Evolutionary conservation across 2,329 filamentous ascomycete genomes (phyloP).

Genomic region (Cladobotryum mycophilum): DNA sequence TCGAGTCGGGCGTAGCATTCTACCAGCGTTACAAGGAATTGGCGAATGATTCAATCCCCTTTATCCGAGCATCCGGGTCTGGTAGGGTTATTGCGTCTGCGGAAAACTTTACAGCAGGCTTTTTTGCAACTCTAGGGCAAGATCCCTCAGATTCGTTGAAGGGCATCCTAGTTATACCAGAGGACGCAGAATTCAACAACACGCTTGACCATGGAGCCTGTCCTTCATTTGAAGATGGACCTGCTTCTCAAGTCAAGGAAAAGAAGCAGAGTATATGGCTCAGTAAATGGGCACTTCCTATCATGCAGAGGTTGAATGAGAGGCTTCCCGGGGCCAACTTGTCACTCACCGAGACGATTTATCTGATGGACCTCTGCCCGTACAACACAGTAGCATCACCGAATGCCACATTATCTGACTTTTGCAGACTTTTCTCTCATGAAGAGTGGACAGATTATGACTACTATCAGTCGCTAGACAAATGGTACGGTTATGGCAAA

Average conservation of each 20-base stretch:
- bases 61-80: slow-evolving; percentile 65
- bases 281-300: slow-evolving; percentile 57
- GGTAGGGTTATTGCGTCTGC: slow-evolving; percentile 69
- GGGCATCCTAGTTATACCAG: slow-evolving; percentile 61
- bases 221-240: slow-evolving; percentile 59
- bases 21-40: slow-evolving; percentile 66
- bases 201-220: slow-evolving; percentile 73
- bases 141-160: slow-evolving; percentile 40
- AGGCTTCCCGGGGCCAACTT: slow-evolving; percentile 64
- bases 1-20: slow-evolving; percentile 70
- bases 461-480: slow-evolving; percentile 72
- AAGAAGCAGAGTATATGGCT: slow-evolving; percentile 53
- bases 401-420: slow-evolving; percentile 50
- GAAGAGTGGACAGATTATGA: slow-evolving; percentile 74
- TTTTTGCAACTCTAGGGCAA: slow-evolving; percentile 44
- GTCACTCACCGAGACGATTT: slow-evolving; percentile 54
- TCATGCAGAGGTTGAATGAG: slow-evolving; percentile 62
- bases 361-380: slow-evolving; percentile 83
- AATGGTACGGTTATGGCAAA: slow-evolving; percentile 75
- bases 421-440: slow-evolving; percentile 69
- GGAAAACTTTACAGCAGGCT: slow-evolving; percentile 68
- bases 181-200: slow-evolving; percentile 65
- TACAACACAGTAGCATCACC: slow-evolving; percentile 69
- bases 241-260: slow-evolving; percentile 40
- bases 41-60: slow-evolving; percentile 52